These are phyloP conservation scores for Didymella segeticola DNA, from an alignment of 2,329 filamentous ascomycete species.

Conservation along the genomic window DNA sequence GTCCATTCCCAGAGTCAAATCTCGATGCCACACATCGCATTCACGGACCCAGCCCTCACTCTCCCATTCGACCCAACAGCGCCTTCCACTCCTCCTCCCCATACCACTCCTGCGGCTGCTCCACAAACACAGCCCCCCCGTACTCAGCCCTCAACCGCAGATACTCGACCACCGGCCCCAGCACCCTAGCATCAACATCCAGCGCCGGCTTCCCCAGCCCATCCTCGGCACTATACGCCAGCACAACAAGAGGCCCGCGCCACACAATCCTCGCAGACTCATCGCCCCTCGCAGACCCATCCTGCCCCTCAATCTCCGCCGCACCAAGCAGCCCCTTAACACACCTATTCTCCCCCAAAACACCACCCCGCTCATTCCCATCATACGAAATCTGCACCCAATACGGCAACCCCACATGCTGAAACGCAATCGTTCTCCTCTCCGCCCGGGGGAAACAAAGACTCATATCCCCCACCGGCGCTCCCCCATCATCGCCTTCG, in stretches of 20 bases:
- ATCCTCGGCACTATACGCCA: slow-evolving; percentile 15
- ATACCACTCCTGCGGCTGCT: slow-evolving; percentile 24
- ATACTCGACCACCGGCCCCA: slow-evolving; percentile 18
- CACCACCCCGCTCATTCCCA: slow-evolving; percentile 5
- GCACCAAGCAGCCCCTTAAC: background rate
- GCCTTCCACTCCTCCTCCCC: slow-evolving; percentile 4
- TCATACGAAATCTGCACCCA: slow-evolving; percentile 23
- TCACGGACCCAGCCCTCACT: background rate
- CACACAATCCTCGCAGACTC: background rate
- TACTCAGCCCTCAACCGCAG: slow-evolving; percentile 20
- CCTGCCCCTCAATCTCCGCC: background rate
- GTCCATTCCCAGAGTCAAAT: too few relatives aligned
- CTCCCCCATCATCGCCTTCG: background rate
- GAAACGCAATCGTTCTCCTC: slow-evolving; percentile 19
- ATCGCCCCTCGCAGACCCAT: background rate
- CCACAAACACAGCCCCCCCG: slow-evolving; percentile 17
- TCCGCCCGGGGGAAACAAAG: slow-evolving; percentile 13
- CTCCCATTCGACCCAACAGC: background rate
- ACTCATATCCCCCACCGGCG: too few relatives aligned
- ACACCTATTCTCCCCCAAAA: background rate
- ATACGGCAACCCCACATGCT: slow-evolving; percentile 14
- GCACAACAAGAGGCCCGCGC: slow-evolving; percentile 16
- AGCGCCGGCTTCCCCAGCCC: slow-evolving; percentile 19
- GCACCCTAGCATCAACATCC: slow-evolving; percentile 13
- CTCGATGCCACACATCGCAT: too few relatives aligned